Percentiles rank a stretch among this genome's conserved stretches.
phyloP scores from a whole-genome alignment of 345 rosid genomes.

The Chamaenerion angustifolium region DNA sequence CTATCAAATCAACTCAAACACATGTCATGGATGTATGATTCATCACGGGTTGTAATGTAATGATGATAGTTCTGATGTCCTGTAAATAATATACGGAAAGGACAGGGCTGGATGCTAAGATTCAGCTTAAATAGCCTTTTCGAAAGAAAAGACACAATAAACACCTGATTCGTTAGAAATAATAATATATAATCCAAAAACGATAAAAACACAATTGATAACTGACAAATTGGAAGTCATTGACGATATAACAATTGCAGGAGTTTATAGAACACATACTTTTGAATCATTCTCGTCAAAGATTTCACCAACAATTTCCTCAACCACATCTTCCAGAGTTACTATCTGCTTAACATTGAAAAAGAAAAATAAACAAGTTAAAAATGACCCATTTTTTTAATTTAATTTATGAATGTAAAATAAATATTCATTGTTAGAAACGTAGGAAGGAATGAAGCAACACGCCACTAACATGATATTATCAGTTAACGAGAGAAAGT shows the following conservation, averaged over 20 bases:
- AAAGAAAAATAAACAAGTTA: slow-evolving; percentile 1
- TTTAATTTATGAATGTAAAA: neutral
- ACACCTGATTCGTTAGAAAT: too few species aligned
- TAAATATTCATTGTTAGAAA: neutral
- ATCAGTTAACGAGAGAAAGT: too few species aligned
- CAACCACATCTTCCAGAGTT: slow-evolving; percentile 92
- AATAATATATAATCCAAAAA: too few species aligned
- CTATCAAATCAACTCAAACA: neutral
- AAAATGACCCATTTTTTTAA: neutral
- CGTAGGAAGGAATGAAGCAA: neutral
- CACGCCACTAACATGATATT: too few species aligned
- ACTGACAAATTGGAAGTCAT: neutral
- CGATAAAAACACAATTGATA: neutral
- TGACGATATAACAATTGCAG: neutral
- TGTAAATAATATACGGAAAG: too few species aligned
- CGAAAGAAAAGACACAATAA: too few species aligned
- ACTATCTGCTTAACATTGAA: slow-evolving; percentile 49
- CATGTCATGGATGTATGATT: too few species aligned
- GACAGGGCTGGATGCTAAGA: too few species aligned
- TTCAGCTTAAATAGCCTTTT: too few species aligned
- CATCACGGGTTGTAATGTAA: too few species aligned
- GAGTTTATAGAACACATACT: slow-evolving; percentile 20
- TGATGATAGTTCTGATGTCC: neutral
- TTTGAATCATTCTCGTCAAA: slow-evolving; percentile 97
- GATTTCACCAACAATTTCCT: slow-evolving; percentile 98